Evolutionary conservation across 768 basidiomycete species (phyloP).

Genomic region (Scleroderma citrinum): DNA sequence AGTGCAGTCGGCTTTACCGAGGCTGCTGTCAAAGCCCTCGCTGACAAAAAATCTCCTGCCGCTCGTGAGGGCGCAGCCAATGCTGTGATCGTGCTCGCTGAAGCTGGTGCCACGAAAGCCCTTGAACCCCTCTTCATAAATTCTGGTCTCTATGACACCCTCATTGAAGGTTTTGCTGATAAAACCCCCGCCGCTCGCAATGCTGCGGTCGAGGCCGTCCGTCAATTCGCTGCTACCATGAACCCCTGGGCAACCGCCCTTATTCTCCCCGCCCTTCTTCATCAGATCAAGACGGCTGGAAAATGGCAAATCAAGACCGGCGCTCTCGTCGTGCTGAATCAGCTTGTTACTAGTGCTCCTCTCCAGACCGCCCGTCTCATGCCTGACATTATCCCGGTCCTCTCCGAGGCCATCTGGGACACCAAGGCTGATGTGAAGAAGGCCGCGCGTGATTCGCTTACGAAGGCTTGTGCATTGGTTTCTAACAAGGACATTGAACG

Average conservation of each 20-base stretch:
- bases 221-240: slow-evolving; percentile 66
- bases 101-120: slow-evolving; percentile 67
- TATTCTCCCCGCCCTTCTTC: slow-evolving; percentile 82
- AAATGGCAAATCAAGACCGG: slow-evolving; percentile 98
- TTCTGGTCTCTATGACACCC: slow-evolving; percentile 78
- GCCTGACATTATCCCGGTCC: slow-evolving; percentile 91
- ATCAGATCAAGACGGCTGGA: slow-evolving; percentile 91
- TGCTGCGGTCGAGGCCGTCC: slow-evolving; percentile 79
- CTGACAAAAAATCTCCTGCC: slow-evolving; percentile 92
- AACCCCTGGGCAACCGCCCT: slow-evolving; percentile 85
- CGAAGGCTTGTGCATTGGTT: slow-evolving; percentile 88
- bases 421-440: slow-evolving; percentile 99
- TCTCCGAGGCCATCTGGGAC: slow-evolving; percentile 96
- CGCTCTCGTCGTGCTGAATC: slow-evolving; percentile 73
- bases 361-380: slow-evolving; percentile 82
- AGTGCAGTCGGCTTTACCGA: slow-evolving; percentile 62
- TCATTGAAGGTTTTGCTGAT: slow-evolving; percentile 92
- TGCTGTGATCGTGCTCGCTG: slow-evolving; percentile 60
- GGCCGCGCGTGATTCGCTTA: slow-evolving; percentile 90
- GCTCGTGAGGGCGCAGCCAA: slow-evolving; percentile 84
- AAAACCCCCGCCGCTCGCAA: slow-evolving; percentile 86
- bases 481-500: slow-evolving; percentile 98
- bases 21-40: slow-evolving; percentile 76
- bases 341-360: slow-evolving; percentile 80
- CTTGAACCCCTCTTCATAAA: slow-evolving; percentile 87